Conservation (phyloP, 345 rosid species). For the Ceriops zippeliana region DNA sequence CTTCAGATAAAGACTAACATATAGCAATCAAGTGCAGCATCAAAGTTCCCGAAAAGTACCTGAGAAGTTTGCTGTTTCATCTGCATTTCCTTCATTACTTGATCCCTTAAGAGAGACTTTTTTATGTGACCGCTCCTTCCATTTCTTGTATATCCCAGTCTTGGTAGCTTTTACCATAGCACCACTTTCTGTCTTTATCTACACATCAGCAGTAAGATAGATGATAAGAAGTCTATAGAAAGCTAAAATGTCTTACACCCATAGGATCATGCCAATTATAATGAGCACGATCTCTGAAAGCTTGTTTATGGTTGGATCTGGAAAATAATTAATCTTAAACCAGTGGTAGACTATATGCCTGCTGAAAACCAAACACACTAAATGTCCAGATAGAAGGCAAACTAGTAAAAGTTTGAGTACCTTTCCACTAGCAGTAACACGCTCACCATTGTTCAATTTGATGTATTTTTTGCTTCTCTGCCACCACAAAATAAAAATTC, state of each 20-base stretch:
- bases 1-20: neutral
- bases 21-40: neutral
- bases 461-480: conserved; percentile 94
- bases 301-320: too few species aligned
- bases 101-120: conserved; percentile 50
- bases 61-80: conserved; percentile 37
- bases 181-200: conserved; percentile 95
- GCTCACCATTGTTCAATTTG: conserved; percentile 93
- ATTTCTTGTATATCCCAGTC: conserved; percentile 88
- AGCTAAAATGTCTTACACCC: too few species aligned
- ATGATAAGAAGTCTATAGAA: neutral
- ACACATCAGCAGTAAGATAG: conserved; percentile 8
- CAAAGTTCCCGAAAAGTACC: conserved; percentile 32
- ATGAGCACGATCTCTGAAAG: too few species aligned
- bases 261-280: too few species aligned
- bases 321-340: too few species aligned
- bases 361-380: neutral
- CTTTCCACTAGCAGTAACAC: conserved; percentile 98
- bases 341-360: too few species aligned
- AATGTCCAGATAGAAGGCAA: too few species aligned
- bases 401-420: conserved; percentile 32
- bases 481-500: conserved; percentile 20
- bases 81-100: conserved; percentile 41
- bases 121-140: conserved; percentile 74
- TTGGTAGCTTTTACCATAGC: conserved; percentile 62